Evolutionary conservation across 306 rosid species (phyloP), one percentile per base, ranked within the genome.

Genomic region (Vigna angularis): DNA sequence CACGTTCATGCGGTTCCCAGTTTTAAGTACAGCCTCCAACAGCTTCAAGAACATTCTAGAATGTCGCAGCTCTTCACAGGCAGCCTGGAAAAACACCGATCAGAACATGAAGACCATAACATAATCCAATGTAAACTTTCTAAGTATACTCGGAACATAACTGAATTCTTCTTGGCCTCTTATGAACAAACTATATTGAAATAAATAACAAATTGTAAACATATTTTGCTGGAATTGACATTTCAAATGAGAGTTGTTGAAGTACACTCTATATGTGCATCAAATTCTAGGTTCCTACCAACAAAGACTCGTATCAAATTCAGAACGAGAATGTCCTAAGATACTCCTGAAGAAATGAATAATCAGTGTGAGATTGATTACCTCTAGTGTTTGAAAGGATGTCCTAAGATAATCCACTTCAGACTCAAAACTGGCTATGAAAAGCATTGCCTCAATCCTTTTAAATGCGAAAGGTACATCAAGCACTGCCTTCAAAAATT

Each of bases 1-100:
- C 26, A 95, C 98, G 49, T 92, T 95, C 98, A 95, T 95, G 16
- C 98, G 89, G 86, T 92, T 95, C 64, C 98, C 98, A 2, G 98
- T 95, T 89, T 95, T 95, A 38, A 95, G 92, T 53, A 95, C 98
- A 50, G 98, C 97, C 76, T 95, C 97, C 6, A 95, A 82, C 79
- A 95, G 98, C 91, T 95, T 95, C 84, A 87, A 84, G 87, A 95
- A 95, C 98, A 95, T 89, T 83, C 97, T 91, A 82, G 91, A 87
- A 70, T 78, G 87, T 73, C 92, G 88, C 83, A 95, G 83, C 81
- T 95, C 98, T 75, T 91, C 96, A 66, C 98, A 91, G 2, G 96
- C 93, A 83, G 80, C 90, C 98, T 95, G 75, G 32, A 57, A 68
- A 59, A 50, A 50, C 67, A 58, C 53, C 69, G 36, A 83, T 56